Evolutionary conservation across 257 asterid species (phyloP), one percentile per base, ranked within the genome.

Genomic region (Verbascum thapsus): DNA sequence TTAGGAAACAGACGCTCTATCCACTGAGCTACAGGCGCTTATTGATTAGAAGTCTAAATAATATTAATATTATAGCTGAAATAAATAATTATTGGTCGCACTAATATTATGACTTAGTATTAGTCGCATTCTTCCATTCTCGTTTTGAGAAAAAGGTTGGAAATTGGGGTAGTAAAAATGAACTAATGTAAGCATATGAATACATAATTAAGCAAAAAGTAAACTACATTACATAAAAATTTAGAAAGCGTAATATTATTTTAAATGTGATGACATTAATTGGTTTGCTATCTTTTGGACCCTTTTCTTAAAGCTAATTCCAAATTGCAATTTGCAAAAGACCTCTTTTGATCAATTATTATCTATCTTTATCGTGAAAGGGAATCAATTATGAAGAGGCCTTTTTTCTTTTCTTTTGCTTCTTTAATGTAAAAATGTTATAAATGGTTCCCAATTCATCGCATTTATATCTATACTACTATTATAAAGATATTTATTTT

Each of bases 1-100:
- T 86, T 81, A 83, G 91, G 86, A 86, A 81, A 83, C 81, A 79
- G 83, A 79, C 88, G 85, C 91, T 83, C 86, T 83, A 79, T 86
- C 88, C 95, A 73, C 95, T 83, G 86, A 86, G 88, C 91, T 79
- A 86, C 91, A 77, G 72, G 86, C 85, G 83, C 86, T 26, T 26
- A n/a, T n/a, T n/a, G n/a, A n/a, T n/a, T n/a, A n/a, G n/a, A n/a
- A n/a, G n/a, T n/a, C n/a, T n/a, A n/a, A n/a, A n/a, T n/a, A n/a
- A n/a, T n/a, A n/a, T n/a, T n/a, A n/a, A n/a, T n/a, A n/a, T n/a
- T n/a, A n/a, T n/a, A n/a, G n/a, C 32, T 26, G 32, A 26, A 26
- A 26, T 1, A 26, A 26, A 26, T 26, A 26, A 26, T 26, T 26
- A 5, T 26, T 26, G 2, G 2, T 26, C 32, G 32, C 32, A 26